Base-by-base conservation (phyloP, 768 basidiomycete species). In the Hypholoma fasciculare region DNA sequence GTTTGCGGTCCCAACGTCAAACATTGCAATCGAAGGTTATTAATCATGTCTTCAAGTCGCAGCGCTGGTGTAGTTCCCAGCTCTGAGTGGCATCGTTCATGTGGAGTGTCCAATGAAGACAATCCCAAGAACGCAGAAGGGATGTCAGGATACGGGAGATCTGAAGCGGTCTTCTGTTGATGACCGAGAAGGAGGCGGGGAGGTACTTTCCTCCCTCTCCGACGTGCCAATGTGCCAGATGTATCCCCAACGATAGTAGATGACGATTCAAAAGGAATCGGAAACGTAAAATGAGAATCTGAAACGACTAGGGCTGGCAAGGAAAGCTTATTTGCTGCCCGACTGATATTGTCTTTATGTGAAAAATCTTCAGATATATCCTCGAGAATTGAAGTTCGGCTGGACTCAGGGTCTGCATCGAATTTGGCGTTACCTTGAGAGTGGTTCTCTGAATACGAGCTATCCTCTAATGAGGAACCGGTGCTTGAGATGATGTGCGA, bases 91-190 rank as follows among this genome's bases (percentile, higher is more conserved):
- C 34, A 42, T 39, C 7, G 38, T 40, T 57, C 7, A 38, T 13
- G 23, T 55, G 2, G 44, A 17, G 17, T 34, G 30, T 19, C 71
- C n/a, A 60, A 63, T 12, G 75, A 74, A n/a, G 76, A 74, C 23
- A 75, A 73, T 3, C 79, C 78, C 13, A 77, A 61, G 60, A 78
- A 78, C 36, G 78, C 76, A 16, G 77, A 76, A 27, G 80, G 79
- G 46, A 79, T 76, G 39, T 68, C 71, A 27, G 79, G 77, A 67
- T 79, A 78, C 4, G 67, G 58, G 23, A 70, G 65, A 23, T 69
- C 63, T 6, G 60, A 52, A 1, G 53, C 27, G 40, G 59, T 50
- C 7, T 50, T 52, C 23, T 59, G 54, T 49, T 67, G 68, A 17
- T 67, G 68, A 17, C 66, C 52, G 19, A 66, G 23, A 9, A 66